Percentiles rank a stretch among this genome's conserved stretches.
Evolutionary conservation across 2,329 filamentous ascomycete species (phyloP).

Genomic region (Fusarium vanettenii): DNA sequence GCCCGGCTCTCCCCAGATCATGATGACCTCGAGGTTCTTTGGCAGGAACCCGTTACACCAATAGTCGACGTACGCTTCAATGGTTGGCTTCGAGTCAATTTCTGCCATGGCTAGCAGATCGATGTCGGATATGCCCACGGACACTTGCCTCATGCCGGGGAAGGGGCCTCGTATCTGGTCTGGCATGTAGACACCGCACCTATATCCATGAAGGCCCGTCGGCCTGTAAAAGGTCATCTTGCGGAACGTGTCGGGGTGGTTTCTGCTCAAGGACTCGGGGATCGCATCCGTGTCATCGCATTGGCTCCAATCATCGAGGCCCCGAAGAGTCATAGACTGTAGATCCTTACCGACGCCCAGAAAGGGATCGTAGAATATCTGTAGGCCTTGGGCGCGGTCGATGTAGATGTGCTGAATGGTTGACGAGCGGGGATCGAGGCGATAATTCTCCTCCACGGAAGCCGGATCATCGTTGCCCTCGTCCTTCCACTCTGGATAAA

Average conservation of each 20-base stretch:
- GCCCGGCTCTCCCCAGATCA: constrained; percentile 7
- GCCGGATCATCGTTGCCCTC: background rate
- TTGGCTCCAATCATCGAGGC: background rate
- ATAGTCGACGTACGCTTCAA: background rate
- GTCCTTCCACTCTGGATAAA: background rate
- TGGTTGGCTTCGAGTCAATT: rapidly evolving
- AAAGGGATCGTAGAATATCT: background rate
- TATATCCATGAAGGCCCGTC: background rate
- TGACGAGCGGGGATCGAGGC: constrained; percentile 7
- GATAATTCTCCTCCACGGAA: background rate
- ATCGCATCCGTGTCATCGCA: background rate
- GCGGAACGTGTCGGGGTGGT: background rate
- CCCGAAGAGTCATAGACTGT: constrained; percentile 1
- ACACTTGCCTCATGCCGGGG: background rate
- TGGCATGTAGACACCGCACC: background rate
- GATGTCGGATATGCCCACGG: background rate
- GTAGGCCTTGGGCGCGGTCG: background rate
- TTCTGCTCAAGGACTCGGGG: background rate
- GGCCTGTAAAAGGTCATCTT: constrained; percentile 21
- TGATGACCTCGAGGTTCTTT: constrained; percentile 4
- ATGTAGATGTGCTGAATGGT: background rate
- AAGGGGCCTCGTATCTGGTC: background rate
- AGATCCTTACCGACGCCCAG: background rate
- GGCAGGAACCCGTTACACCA: background rate
- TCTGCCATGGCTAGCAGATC: background rate